Base-by-base conservation (phyloP, 495 filamentous ascomycete species). In the Chaetomidium leptoderma region DNA sequence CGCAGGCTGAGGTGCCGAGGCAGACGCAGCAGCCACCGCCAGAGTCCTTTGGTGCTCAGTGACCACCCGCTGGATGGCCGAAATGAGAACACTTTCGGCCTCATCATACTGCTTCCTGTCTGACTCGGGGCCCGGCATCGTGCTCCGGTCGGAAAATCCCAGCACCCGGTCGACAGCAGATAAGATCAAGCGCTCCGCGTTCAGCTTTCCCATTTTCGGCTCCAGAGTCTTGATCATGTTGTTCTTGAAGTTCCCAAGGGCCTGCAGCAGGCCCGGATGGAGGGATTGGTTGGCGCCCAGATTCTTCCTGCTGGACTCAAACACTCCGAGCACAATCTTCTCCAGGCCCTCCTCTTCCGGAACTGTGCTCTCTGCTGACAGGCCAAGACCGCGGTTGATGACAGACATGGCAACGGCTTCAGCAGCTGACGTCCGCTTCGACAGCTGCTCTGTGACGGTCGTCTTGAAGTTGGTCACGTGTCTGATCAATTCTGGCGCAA, bases 81-180 rank as follows among this genome's bases (percentile, higher is more conserved):
- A 27, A 21, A 71, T 68, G 23, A 72, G 56, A 23, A 71, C 65
- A 10, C 51, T 65, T 47, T 71, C 70, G 10, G 68, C 66, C 14
- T 56, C 59, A 7, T 59, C 58, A 42, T 53, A 63, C 53, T 70
- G 51, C 36, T 60, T 60, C 51, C 43, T 68, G 27, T 68, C 60
- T 0, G 57, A 27, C 26, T 66, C 66, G 45, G 50, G 53, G 19
- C 57, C 65, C 16, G 58, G 57, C 59, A 66, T 65, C 6, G 58
- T 67, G 49, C 64, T 72, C 26, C 59, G 54, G 33, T 74, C 66
- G 0, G 61, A 39, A 35, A 74, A 68, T 14, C 71, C 71, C 19
- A 74, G 57, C n/a, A 67, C 68, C 2, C 70, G 68, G 30, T 71
- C 65, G n/a, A 72, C 62, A 7, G 71, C 70, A 7, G 70, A 72